Conservation (phyloP, 345 rosid genomes). For the Rhizophora mangle region DNA sequence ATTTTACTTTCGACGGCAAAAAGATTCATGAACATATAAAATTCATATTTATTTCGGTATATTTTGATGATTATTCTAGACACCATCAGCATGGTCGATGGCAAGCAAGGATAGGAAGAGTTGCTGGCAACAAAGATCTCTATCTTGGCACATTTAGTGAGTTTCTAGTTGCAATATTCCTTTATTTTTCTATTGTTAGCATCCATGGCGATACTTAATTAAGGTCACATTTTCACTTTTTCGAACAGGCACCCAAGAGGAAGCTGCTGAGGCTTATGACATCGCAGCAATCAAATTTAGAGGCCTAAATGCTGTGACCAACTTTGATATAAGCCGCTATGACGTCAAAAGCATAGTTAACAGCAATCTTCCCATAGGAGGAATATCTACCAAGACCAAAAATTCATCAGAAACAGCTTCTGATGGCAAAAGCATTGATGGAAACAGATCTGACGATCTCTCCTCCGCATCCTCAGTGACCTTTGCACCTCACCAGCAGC, state of each 20-base stretch:
- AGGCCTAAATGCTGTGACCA: conserved; percentile 86
- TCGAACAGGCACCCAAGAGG: conserved; percentile 73
- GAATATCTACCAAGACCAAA: conserved; percentile 44
- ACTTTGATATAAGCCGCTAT: conserved; percentile 88
- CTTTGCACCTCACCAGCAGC: conserved; percentile 32
- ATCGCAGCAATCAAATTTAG: conserved; percentile 87
- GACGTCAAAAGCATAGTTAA: conserved; percentile 79
- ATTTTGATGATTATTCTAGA: conserved; percentile 30
- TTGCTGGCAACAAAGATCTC: conserved; percentile 96
- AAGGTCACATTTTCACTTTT: neutral
- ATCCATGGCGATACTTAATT: too few relatives aligned
- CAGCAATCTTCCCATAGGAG: conserved; percentile 82
- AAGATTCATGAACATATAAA: neutral
- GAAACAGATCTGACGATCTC: conserved; percentile 40
- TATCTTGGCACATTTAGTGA: conserved; percentile 96
- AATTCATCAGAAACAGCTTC: conserved; percentile 43
- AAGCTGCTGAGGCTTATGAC: conserved; percentile 73
- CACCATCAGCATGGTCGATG: conserved; percentile 99
- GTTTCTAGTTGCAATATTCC: neutral
- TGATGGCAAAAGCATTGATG: conserved; percentile 40
- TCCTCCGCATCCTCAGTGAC: conserved; percentile 49
- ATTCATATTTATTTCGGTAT: neutral
- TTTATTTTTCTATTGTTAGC: neutral
- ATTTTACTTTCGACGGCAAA: too few relatives aligned
- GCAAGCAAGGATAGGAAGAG: conserved; percentile 98